A percentile compares a stretch with the other conserved stretches of the same genome.
Evolutionary conservation across 352 stramenopile genomes (phyloP).

Genomic region (Thalassiosira gravida): DNA sequence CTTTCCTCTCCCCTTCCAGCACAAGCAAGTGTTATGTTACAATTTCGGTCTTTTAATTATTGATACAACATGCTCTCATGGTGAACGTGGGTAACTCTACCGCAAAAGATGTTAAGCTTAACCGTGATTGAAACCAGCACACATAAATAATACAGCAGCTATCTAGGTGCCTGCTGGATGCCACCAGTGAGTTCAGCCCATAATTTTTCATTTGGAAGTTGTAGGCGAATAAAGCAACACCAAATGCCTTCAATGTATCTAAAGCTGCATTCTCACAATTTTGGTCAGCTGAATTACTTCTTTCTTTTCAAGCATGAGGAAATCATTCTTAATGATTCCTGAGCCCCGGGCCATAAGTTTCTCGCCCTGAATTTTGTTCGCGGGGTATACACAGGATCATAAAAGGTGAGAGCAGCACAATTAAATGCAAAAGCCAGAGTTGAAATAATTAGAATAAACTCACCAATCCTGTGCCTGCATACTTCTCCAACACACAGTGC

Average conservation of each 20-base stretch:
- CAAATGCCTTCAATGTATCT: slow-evolving; percentile 16
- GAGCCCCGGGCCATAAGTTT: slow-evolving; percentile 68
- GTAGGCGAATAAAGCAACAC: neutral
- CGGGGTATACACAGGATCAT: neutral
- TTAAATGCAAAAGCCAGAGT: slow-evolving; percentile 11
- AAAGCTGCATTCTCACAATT: slow-evolving; percentile 61
- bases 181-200: no score
- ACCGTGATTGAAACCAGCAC: no score
- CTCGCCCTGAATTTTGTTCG: slow-evolving; percentile 47
- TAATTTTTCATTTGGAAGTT: no score
- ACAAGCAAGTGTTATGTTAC: no score
- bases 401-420: slow-evolving; percentile 3
- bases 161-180: no score
- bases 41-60: no score
- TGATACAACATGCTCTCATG: no score
- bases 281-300: slow-evolving; percentile 73
- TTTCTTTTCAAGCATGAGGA: slow-evolving; percentile 85
- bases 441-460: slow-evolving; percentile 14
- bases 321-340: slow-evolving; percentile 47
- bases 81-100: no score
- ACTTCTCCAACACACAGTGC: slow-evolving; percentile 82
- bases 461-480: slow-evolving; percentile 75
- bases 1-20: no score
- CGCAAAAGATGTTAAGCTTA: no score
- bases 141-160: no score